Base-by-base conservation (phyloP, 495 filamentous ascomycete genomes). In the Aspergillus olivimuriae region DNA sequence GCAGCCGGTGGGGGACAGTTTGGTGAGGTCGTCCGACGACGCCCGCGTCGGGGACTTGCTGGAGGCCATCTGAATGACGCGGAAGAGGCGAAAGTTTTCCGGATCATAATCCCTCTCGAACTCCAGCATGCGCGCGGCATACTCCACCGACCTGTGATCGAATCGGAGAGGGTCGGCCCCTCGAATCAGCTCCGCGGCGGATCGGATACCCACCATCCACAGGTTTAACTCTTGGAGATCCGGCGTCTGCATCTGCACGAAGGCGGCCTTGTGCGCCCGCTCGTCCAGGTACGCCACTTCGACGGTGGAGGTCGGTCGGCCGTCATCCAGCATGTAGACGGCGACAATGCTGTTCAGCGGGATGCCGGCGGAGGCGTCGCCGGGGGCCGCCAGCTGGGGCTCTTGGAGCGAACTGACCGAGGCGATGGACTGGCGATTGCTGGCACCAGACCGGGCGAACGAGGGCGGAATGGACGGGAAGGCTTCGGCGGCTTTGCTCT, bases 241-340 rank as follows among this genome's bases (percentile, higher is more conserved):
- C 41, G 70, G 68, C 34, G 91, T 81, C 56, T 86, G 85, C 52
- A 94, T 75, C 34, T 79, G 78, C 52, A 80, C 65, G 42, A 74
- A 68, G 30, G 78, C 71, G 47, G 78, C 70, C 44, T 78, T 70
- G 58, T 80, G 63, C 12, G 70, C 71, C 46, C 83, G 78, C 46
- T 87, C 86, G 66, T 94, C 86, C 66, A 94, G 48, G 49, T 80
- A 78, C 18, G 76, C 75, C 30, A 95, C 74, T 53, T 95, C 87
- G 40, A 92, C 78, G 11, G 83, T 86, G 45, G 88, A 88, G 15
- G 83, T 84, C 2, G 87, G 80, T 37, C 82, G 73, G 4, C 80
- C 82, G 60, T 89, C 86, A 48, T 94, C 88, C n/a, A 88, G 65
- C 36, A 78, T 78, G 58, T 88, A 86, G 4, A 85, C 79, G 0